Evolutionary conservation across 2,329 filamentous ascomycete species (phyloP).

Genomic region (Tympanopsis confertula): DNA sequence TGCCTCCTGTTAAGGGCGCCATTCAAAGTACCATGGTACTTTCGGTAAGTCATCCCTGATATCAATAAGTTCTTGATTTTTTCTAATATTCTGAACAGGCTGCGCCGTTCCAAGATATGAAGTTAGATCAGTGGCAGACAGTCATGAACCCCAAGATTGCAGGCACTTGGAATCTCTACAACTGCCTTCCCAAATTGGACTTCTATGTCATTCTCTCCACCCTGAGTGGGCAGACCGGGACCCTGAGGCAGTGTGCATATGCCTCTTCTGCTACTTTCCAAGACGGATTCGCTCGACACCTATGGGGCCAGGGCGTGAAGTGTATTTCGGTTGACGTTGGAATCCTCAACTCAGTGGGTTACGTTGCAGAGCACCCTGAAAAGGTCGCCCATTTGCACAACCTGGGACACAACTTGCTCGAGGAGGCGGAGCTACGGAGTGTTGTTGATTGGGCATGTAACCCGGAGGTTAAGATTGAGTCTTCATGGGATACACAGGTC

Average conservation of each 20-base stretch:
- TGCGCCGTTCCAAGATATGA: slow-evolving; percentile 27
- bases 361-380: background rate
- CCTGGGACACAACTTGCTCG: too few relatives aligned
- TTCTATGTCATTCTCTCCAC: background rate
- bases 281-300: background rate
- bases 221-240: background rate
- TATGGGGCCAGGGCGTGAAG: background rate
- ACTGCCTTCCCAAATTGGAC: slow-evolving; percentile 2
- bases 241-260: background rate
- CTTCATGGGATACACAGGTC: too few relatives aligned
- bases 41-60: too few relatives aligned
- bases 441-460: too few relatives aligned
- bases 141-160: slow-evolving; percentile 24
- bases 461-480: too few relatives aligned
- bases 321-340: background rate
- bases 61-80: too few relatives aligned
- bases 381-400: background rate
- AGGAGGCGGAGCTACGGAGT: too few relatives aligned
- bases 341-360: background rate
- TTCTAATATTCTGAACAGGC: too few relatives aligned
- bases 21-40: slow-evolving; percentile 18
- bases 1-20: slow-evolving; percentile 16
- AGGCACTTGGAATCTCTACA: slow-evolving; percentile 19
- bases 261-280: background rate
- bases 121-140: slow-evolving; percentile 20